These are phyloP conservation scores for Aspergillus neoniger DNA, from an alignment of 2,329 filamentous ascomycete genomes.

Conservation along the genomic window DNA sequence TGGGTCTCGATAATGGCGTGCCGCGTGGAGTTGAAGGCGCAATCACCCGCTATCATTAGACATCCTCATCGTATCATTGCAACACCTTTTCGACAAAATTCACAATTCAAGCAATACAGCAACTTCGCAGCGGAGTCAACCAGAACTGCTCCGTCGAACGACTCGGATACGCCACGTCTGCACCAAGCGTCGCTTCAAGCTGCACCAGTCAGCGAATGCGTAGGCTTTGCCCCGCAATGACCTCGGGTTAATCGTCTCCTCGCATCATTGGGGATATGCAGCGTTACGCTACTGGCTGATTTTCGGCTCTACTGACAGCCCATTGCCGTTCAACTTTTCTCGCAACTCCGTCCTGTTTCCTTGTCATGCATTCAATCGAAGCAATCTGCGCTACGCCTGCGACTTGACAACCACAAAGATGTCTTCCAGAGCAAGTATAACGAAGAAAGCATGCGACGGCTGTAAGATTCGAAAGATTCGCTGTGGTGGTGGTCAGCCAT, in stretches of 20 bases:
- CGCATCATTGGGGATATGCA: background rate
- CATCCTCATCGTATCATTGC: background rate
- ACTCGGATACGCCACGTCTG: background rate
- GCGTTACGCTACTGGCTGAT: background rate
- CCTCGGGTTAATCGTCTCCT: background rate
- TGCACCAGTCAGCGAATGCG: background rate
- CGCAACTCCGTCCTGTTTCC: background rate
- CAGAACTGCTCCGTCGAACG: background rate
- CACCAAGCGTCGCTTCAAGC: background rate
- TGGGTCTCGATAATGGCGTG: slow-evolving; percentile 24
- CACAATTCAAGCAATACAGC: background rate
- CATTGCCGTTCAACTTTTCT: background rate
- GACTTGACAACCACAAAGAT: slow-evolving; percentile 9
- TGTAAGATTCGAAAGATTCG: slow-evolving; percentile 58
- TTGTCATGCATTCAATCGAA: slow-evolving; percentile 1
- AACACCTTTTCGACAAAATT: background rate
- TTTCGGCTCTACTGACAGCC: background rate
- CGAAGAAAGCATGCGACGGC: slow-evolving; percentile 52
- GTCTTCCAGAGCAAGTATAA: slow-evolving; percentile 20
- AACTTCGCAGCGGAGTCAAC: background rate
- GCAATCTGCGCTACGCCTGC: background rate
- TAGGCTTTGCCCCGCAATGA: slow-evolving; percentile 7
- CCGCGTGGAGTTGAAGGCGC: slow-evolving; percentile 21
- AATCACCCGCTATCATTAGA: slow-evolving; percentile 13
- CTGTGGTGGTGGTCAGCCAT: slow-evolving; percentile 53